Base-by-base conservation (phyloP, 2,329 filamentous ascomycete species). In the Fusarium graminum region DNA sequence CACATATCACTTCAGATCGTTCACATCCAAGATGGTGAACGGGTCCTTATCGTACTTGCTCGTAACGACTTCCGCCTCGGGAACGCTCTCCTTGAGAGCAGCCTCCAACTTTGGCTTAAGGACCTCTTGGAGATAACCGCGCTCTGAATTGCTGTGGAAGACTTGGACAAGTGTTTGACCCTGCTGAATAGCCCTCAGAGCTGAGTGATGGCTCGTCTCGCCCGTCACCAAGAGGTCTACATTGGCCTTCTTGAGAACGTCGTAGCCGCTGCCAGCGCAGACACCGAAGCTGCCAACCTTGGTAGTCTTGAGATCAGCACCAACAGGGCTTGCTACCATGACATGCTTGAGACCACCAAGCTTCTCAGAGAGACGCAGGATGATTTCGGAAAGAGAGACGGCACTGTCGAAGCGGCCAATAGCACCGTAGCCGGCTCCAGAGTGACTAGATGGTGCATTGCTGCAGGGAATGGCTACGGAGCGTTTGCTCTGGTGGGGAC, bases 101-200 rank as follows among this genome's bases (percentile, higher is more conserved):
- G 81, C 80, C 70, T 88, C 81, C 71, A 97, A 79, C 76, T 88
- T 87, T 17, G 82, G 82, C 71, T 85, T 85, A 80, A 99, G 85
- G 44, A 91, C 87, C 59, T 89, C 84, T 59, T 85, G 85, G 72
- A 99, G 79, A 75, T 94, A 99, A 0, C 88, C 90, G 34, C 95
- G 83, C 81, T 99, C 95, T 0, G 92, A 95, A 77, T 98, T 98
- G 71, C 91, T 94, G 77, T 99, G 95, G 72, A 97, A 97, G 45
- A 97, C 84, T 39, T 90, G 91, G 50, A 98, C 86, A 1, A 98
- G 92, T 53, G 88, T 90, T 65, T 90, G 90, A 2, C 94, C 94
- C 59, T 89, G 86, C 81, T 97, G 94, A 28, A 92, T 92, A 2
- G 93, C 92, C 38, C 91, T 88, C 58, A 99, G 85, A 4, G 94